These are phyloP conservation scores for Termitomyces sp. DNA, from an alignment of 768 basidiomycete genomes.

Conservation along the genomic window DNA sequence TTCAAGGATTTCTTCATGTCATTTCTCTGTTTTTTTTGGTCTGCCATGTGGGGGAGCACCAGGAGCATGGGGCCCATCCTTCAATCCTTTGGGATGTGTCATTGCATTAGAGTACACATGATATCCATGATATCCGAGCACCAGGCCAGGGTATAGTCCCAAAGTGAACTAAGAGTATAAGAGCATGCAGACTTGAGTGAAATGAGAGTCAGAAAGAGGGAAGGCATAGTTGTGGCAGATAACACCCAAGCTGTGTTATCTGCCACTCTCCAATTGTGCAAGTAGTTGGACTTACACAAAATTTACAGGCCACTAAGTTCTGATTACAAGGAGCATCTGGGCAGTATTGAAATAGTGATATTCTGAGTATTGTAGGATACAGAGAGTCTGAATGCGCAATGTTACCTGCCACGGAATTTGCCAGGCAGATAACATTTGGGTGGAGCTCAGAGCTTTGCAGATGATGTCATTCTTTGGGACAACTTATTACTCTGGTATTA, in stretches of 20 bases:
- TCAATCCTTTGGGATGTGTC: neutral
- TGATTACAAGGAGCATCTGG: too few species aligned
- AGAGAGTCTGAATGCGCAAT: neutral
- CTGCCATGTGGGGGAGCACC: neutral
- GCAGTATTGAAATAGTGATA: neutral
- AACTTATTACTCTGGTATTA: too few species aligned
- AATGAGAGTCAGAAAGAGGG: neutral
- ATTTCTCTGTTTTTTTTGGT: neutral
- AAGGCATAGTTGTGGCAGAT: neutral
- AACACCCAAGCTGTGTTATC: neutral
- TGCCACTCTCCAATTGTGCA: neutral
- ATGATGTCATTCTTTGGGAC: too few species aligned
- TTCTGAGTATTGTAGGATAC: neutral
- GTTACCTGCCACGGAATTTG: neutral
- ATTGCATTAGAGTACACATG: neutral
- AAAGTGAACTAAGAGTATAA: neutral
- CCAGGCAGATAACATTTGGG: slow-evolving; percentile 3
- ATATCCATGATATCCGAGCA: too few species aligned
- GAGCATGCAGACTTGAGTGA: neutral
- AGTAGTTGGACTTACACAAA: neutral
- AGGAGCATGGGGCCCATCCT: neutral
- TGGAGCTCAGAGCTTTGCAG: too few species aligned
- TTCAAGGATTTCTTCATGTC: neutral
- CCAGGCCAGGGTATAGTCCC: neutral
- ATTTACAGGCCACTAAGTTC: neutral